Conservation (phyloP, 2,329 filamentous ascomycete species). For the Diaporthe sp. region DNA sequence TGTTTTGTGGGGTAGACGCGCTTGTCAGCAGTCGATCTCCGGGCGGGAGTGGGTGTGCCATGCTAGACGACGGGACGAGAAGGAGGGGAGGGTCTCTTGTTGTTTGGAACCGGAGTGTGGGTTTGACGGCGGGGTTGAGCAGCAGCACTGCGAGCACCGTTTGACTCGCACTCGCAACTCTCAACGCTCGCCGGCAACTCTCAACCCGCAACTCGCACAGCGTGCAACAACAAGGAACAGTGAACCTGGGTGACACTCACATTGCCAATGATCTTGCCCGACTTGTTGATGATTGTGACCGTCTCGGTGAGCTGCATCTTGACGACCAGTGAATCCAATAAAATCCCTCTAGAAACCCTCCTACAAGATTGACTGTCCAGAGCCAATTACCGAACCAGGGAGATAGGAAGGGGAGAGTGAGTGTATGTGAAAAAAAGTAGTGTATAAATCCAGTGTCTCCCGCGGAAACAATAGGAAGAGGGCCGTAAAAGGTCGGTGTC, state of each 20-base stretch:
- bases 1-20: slow-evolving; percentile 50
- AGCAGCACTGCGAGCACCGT: background rate
- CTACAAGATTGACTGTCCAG: background rate
- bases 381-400: background rate
- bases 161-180: background rate
- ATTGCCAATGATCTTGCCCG: slow-evolving; percentile 90
- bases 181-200: background rate
- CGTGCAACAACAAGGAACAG: background rate
- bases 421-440: background rate
- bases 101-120: slow-evolving; percentile 5
- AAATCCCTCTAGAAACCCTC: background rate
- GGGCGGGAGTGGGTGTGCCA: background rate
- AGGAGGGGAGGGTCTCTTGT: background rate
- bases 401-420: background rate
- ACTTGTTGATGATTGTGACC: slow-evolving; percentile 90
- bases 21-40: slow-evolving; percentile 23
- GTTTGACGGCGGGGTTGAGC: slow-evolving; percentile 29
- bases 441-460: slow-evolving; percentile 11
- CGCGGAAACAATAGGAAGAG: background rate
- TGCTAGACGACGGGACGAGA: background rate
- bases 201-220: background rate
- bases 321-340: slow-evolving; percentile 33
- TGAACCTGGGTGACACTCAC: slow-evolving; percentile 64
- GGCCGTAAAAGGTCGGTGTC: background rate
- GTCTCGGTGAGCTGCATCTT: slow-evolving; percentile 72